Evolutionary conservation across 768 basidiomycete genomes (phyloP), one percentile per base, ranked within the genome.

Genomic region (Russula lepida): DNA sequence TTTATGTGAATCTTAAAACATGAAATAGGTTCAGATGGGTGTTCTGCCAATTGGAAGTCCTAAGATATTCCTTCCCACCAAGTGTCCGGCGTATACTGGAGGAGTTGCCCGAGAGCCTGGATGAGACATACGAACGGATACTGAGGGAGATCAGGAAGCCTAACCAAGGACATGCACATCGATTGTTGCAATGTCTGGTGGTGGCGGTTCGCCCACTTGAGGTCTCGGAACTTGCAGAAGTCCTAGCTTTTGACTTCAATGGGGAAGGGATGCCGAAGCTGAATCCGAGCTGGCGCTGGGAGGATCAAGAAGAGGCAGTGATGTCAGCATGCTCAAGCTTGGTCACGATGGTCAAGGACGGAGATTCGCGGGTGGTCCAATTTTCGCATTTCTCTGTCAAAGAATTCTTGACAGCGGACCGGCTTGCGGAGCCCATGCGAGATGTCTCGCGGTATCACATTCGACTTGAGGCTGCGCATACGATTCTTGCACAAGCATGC

Each of bases 61-160:
- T 54, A 15, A 39, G 39, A 4, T 19, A 54, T 2, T 54, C 11
- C 7, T 54, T 43, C 39, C 54, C 54, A 9, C 27, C 39, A 15
- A 41, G 39, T 28, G 39, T 54, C 19, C 55, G 55, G 11, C 55
- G 19, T 12, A 30, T 49, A 30, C n/a, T 58, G 11, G 58, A 58
- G 0, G 49, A 50, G 8, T 43, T 58, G 19, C 48, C 58, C 0
- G 30, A 33, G 1, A 35, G 37, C 17, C 13, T 58, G 8, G 58
- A 58, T 2, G 58, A 44, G 28, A 58, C 58, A 5, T 58, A 58
- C 28, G 49, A 51, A 28, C 58, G 50, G 11, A 51, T 58, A 41
- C 19, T 58, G 17, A n/a, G 32, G 37, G 49, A 52, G 8, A 58
- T 58, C 21, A 17, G 30, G 19, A 43, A 52, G 19, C 21, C 58